These are phyloP conservation scores for Misopates orontium DNA, from an alignment of 257 asterid genomes.

Conservation along the genomic window DNA sequence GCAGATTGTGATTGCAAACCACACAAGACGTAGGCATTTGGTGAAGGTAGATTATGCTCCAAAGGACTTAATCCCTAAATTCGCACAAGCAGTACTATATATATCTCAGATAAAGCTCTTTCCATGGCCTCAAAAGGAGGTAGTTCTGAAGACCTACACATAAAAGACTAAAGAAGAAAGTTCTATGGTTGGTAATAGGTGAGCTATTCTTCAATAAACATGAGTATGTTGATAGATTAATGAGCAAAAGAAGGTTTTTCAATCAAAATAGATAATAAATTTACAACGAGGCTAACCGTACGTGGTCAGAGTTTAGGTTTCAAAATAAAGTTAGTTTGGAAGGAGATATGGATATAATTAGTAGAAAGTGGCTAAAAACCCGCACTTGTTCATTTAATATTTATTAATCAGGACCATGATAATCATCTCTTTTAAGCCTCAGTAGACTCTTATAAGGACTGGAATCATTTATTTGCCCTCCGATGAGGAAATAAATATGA, in stretches of 20 bases:
- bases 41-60: conserved; percentile 2
- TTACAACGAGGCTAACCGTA: background rate
- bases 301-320: background rate
- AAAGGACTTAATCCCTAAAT: background rate
- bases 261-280: background rate
- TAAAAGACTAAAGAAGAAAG: background rate
- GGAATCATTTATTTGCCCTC: background rate
- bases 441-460: background rate
- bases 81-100: conserved; percentile 1
- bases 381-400: background rate
- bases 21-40: conserved; percentile 6
- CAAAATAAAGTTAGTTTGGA: background rate
- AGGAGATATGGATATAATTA: background rate
- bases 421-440: too few relatives aligned
- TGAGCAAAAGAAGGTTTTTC: background rate
- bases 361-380: background rate
- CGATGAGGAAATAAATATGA: background rate
- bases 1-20: background rate
- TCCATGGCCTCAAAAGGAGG: conserved; percentile 14
- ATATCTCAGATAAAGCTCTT: conserved; percentile 2
- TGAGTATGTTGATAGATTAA: background rate
- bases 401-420: background rate
- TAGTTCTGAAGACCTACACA: background rate
- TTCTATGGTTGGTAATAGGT: background rate
- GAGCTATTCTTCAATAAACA: background rate